Evolutionary conservation across 192 early-diverging fungal genomes (phyloP), one percentile per base, ranked within the genome.

Genomic region (Coemansia umbellata): DNA sequence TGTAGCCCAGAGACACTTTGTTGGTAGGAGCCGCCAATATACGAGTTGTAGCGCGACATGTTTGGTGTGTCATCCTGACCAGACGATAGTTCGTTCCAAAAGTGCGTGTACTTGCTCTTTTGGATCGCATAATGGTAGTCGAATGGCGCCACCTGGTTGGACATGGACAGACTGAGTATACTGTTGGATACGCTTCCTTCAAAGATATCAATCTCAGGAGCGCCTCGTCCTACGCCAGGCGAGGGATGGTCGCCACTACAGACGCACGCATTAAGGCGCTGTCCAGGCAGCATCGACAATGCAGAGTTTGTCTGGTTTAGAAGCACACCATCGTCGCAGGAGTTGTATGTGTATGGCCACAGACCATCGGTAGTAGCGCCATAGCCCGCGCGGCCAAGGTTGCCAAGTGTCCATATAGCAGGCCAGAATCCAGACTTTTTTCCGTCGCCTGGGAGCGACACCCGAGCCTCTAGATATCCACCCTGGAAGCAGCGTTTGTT

Each of bases 401-500:
- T 84, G 8, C 82, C 82, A 26, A 84, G 56, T 5, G 79, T 72
- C 76, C 81, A 84, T 5, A 78, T 70, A 4, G 80, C 80, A 3
- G 82, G 82, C 76, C 81, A 82, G 50, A 77, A 72, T 0, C 82
- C 82, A 5, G 72, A 54, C 26, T 72, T 64, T 15, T 53, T 37
- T 5, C 66, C 73, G 37, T 69, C 67, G 5, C 72, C 76, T 1
- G 82, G 82, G 21, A 84, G 52, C 48, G 79, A 82, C 14, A 81
- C 80, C 8, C 69, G 70, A 6, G 74, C 78, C 63, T 84, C 82
- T n/a, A 84, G 54, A 18, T 80, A 64, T 2, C 80, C 82, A 33
- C 82, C 82, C 60, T 80, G 78, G 66, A 84, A 80, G 69, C 82
- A 84, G 32, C 78, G 63, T 56, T 84, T 81, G 64, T 84, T 84